Percentiles rank a stretch among this genome's conserved stretches.
These are phyloP conservation scores for Pythium brassicae DNA, from an alignment of 352 stramenopile genomes.

Conservation along the genomic window DNA sequence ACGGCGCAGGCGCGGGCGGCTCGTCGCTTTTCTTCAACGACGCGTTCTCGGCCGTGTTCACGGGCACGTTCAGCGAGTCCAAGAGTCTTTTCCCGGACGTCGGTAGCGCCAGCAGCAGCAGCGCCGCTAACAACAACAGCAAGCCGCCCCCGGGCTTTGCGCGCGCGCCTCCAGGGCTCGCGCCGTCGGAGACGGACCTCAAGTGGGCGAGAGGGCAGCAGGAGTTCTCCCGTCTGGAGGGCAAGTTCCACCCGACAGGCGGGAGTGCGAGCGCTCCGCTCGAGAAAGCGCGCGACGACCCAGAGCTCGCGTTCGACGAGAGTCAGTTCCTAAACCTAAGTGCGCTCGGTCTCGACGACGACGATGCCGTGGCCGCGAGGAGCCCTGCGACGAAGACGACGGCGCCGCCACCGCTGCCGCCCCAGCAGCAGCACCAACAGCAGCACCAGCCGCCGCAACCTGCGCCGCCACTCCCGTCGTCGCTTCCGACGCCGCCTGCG, in stretches of 20 bases:
- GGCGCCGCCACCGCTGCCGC: no score
- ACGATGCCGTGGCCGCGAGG: slow-evolving; percentile 29
- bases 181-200: slow-evolving; percentile 57
- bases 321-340: slow-evolving; percentile 61
- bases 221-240: slow-evolving; percentile 60
- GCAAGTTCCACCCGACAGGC: slow-evolving; percentile 49
- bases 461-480: slow-evolving; percentile 17
- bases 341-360: slow-evolving; percentile 67
- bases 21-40: slow-evolving; percentile 85
- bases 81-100: slow-evolving; percentile 9
- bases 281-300: slow-evolving; percentile 25
- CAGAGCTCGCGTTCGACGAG: slow-evolving; percentile 51
- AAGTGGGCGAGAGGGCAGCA: slow-evolving; percentile 79
- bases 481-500: slow-evolving; percentile 17
- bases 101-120: not conserved
- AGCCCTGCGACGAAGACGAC: slow-evolving; percentile 9
- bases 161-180: slow-evolving; percentile 45
- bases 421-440: no score
- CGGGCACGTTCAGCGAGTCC: slow-evolving; percentile 67
- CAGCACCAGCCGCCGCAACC: slow-evolving; percentile 22
- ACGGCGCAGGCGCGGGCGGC: slow-evolving; percentile 17
- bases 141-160: slow-evolving; percentile 53
- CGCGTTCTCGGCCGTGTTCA: slow-evolving; percentile 80
- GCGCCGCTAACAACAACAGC: slow-evolving; percentile 9
- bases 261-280: slow-evolving; percentile 2